Evolutionary conservation across 257 asterid species (phyloP).

Genomic region (Misopates orontium): DNA sequence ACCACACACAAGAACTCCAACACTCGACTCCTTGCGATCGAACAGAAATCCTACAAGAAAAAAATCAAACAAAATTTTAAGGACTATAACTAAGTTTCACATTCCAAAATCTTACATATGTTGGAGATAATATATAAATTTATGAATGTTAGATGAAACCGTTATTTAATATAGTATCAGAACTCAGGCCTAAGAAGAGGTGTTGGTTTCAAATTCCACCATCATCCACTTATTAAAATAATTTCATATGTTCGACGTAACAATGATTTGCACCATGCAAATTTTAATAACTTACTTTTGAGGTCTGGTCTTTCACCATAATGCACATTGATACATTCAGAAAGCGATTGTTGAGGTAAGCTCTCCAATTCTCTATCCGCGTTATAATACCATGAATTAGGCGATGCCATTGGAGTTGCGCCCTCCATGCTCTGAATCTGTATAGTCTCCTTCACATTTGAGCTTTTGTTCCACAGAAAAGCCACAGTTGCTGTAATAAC

Average conservation of each 20-base stretch:
- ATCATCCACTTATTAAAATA: too few relatives aligned
- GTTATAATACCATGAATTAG: constrained; percentile 50
- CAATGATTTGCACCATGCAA: too few relatives aligned
- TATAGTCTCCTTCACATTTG: constrained; percentile 34
- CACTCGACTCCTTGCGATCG: constrained; percentile 65
- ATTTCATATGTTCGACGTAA: too few relatives aligned
- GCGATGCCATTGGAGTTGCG: constrained; percentile 55
- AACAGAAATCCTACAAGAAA: constrained; percentile 47
- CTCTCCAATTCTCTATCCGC: constrained; percentile 79
- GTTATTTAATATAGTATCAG: too few relatives aligned
- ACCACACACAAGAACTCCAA: constrained; percentile 80
- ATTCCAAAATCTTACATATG: not conserved
- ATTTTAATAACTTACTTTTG: constrained; percentile 48
- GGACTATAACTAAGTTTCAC: not conserved
- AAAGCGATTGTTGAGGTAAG: constrained; percentile 53
- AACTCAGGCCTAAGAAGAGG: too few relatives aligned
- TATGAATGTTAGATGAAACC: too few relatives aligned
- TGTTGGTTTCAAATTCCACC: too few relatives aligned
- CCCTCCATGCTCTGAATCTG: constrained; percentile 69
- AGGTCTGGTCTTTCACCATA: constrained; percentile 82
- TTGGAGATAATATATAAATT: too few relatives aligned
- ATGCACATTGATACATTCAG: constrained; percentile 60
- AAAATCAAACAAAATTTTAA: not conserved
- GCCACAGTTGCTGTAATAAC: constrained; percentile 41
- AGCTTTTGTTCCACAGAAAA: constrained; percentile 59